These are phyloP conservation scores for Larix sibirica DNA, from an alignment of 83 land plant genomes.

Conservation along the genomic window DNA sequence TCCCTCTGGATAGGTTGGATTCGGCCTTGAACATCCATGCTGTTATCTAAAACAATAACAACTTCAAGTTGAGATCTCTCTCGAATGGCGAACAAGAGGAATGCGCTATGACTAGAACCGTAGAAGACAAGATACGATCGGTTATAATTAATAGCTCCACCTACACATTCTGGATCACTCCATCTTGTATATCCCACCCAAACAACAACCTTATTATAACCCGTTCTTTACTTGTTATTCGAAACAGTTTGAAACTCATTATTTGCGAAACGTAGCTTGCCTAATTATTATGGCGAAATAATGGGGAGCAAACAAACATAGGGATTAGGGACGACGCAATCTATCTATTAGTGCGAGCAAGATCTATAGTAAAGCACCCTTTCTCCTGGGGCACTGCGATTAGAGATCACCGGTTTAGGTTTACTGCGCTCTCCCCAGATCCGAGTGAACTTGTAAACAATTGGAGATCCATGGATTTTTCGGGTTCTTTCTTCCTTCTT, in stretches of 20 bases:
- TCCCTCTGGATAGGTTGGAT: not conserved
- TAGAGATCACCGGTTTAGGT: not conserved
- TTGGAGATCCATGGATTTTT: no score
- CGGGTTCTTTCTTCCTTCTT: no score
- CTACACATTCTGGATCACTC: not conserved
- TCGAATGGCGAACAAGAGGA: slow-evolving; percentile 4
- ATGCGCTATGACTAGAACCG: not conserved
- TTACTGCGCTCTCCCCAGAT: not conserved
- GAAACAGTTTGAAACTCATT: not conserved
- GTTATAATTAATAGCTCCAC: not conserved
- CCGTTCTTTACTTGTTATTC: not conserved
- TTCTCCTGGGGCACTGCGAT: not conserved
- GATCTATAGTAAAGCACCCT: not conserved
- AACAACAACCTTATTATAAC: not conserved
- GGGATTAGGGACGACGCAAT: not conserved
- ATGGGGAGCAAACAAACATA: not conserved
- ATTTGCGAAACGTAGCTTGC: not conserved
- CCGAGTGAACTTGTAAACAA: not conserved
- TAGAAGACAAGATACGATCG: not conserved
- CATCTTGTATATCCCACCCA: not conserved
- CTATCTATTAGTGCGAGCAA: not conserved
- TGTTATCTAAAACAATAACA: not conserved
- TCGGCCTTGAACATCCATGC: not conserved
- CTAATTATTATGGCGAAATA: not conserved
- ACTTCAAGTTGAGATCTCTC: slow-evolving; percentile 2